Evolutionary conservation across 2,329 filamentous ascomycete species (phyloP), one percentile per base, ranked within the genome.

Genomic region (Ophiostoma sp.): DNA sequence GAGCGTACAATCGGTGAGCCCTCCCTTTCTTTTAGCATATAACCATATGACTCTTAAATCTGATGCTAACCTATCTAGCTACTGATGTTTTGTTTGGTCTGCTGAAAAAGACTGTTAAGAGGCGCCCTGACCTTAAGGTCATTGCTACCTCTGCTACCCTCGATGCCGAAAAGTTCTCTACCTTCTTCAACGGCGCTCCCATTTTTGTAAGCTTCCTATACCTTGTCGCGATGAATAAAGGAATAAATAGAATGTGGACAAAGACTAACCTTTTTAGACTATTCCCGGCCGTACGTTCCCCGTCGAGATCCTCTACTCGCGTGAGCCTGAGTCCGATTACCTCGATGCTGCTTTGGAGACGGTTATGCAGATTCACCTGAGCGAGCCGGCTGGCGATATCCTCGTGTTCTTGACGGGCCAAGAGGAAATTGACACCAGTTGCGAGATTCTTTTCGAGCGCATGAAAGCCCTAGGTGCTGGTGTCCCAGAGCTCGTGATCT

Each of bases 301-400:
- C 0, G 95, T 99, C 39, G 95, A 98, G 79, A 89, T 98, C 70
- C 90, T 99, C 79, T 99, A 98, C 79, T 96, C 92, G 2, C 87
- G 91, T 70, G 95, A 99, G 77, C 95, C 96, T 0, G 95, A 98
- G 77, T 93, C 92, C 0, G 96, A 99, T 77, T 99, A 99, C 75
- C 83, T 99, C 17, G 95, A 98, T 78, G 89, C 94, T 1, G 93
- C 95, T 0, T 83, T 99, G n/a, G 91, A 94, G 17, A 98, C 95
- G 0, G 93, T 97, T 67, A 97, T 99, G 94, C 93, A 98, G 77
- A 98, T 99, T 69, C 95, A 99, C 78, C 81, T 99, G 23, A 95
- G 91, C 1, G 95, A 99, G 76, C 93, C 94, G 7, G 86, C 89
- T 23, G 95, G 95, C 74, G 96, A 99, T 76, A 97, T 99, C 68